A percentile compares a stretch with the other conserved stretches of the same genome.
Conservation (phyloP, 257 asterid genomes). For the Coffea canephora region DNA sequence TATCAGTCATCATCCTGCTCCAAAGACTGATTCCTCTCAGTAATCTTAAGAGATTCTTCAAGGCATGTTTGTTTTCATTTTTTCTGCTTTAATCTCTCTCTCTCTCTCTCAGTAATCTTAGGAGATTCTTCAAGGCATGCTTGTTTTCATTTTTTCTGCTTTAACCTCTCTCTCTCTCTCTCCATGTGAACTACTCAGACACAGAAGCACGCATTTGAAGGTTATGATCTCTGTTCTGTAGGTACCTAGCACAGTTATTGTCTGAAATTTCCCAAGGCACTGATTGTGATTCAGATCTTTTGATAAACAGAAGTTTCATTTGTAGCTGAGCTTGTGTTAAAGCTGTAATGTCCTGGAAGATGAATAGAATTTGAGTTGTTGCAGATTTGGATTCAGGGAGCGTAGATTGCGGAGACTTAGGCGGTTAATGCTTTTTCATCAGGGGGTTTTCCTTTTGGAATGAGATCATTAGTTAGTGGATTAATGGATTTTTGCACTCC, state of each 20-base stretch:
- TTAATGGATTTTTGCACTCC: neutral
- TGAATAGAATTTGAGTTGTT: neutral
- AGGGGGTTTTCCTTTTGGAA: neutral
- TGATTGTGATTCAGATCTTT: neutral
- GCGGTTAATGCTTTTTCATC: neutral
- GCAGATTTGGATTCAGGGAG: neutral
- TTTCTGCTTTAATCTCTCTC: neutral
- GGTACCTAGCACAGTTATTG: neutral
- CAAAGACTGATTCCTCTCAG: constrained; percentile 30
- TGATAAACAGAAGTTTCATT: neutral
- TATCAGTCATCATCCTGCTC: constrained; percentile 41
- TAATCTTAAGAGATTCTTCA: constrained; percentile 26
- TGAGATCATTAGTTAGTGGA: neutral
- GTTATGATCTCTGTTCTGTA: neutral
- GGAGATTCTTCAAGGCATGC: constrained; percentile 12
- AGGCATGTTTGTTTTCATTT: neutral
- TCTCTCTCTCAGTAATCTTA: constrained; percentile 25
- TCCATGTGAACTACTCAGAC: neutral
- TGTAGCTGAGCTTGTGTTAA: no score
- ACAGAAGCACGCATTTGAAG: neutral
- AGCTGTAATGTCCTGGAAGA: neutral
- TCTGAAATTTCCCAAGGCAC: neutral
- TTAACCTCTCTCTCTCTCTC: neutral
- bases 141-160: neutral
- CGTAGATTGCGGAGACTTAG: neutral